Conservation (phyloP, 768 basidiomycete species). For the Pleurotus djamor region DNA sequence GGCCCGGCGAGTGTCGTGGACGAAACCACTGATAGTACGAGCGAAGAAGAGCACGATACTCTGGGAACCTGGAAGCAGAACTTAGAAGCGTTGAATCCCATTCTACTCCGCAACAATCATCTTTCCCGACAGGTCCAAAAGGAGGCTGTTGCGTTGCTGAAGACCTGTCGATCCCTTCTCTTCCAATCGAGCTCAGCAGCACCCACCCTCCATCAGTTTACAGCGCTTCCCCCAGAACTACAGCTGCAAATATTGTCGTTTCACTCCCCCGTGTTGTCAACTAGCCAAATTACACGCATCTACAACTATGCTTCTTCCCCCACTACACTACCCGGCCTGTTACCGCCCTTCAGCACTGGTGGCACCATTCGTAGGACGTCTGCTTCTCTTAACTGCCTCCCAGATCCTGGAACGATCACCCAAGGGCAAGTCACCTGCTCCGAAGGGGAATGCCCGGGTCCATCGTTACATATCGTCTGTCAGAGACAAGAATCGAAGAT, state of each 20-base stretch:
- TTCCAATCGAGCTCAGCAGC: not conserved
- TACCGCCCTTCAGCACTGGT: not conserved
- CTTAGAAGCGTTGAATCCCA: slow-evolving; percentile 24
- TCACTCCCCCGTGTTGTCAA: slow-evolving; percentile 55
- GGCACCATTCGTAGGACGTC: not conserved
- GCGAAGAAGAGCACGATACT: slow-evolving; percentile 18
- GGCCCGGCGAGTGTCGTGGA: slow-evolving; percentile 4
- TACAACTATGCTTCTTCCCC: slow-evolving; percentile 46
- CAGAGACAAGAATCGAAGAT: not conserved
- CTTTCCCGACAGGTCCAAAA: slow-evolving; percentile 33
- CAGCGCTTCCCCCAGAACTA: slow-evolving; percentile 51
- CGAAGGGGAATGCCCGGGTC: not conserved
- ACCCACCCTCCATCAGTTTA: slow-evolving; percentile 29
- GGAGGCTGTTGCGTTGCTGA: slow-evolving; percentile 50
- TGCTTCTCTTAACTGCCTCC: not conserved
- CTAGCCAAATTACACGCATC: slow-evolving; percentile 51
- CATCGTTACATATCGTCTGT: not conserved
- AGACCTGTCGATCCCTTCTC: slow-evolving; percentile 23
- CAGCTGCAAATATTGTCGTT: slow-evolving; percentile 56
- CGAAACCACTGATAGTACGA: slow-evolving; percentile 15
- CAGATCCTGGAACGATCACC: not conserved
- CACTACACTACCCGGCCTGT: slow-evolving; percentile 36
- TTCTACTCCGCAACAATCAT: slow-evolving; percentile 41
- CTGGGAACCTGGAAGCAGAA: slow-evolving; percentile 30
- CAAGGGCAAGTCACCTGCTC: not conserved